phyloP scores from a whole-genome alignment of 1,284 basidiomycete species.

The Ceratobasidium papillatum region DNA sequence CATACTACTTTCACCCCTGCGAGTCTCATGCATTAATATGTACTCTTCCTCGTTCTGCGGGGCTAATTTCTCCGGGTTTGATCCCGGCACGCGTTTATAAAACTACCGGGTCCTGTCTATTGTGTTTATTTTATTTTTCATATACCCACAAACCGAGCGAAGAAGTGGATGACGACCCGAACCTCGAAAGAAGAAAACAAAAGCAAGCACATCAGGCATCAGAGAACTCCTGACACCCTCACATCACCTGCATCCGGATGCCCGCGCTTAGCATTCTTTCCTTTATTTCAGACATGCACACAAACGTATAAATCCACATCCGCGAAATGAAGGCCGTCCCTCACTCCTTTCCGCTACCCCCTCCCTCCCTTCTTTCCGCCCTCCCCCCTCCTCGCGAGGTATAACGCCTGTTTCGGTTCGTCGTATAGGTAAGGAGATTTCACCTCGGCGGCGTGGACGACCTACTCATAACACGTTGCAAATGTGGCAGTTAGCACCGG shows the following conservation, averaged over 20 bases:
- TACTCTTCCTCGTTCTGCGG: neutral
- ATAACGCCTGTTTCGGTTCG: neutral
- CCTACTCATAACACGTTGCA: conserved; percentile 35
- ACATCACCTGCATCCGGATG: conserved; percentile 5
- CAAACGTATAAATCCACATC: conserved; percentile 26
- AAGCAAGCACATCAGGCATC: conserved; percentile 29
- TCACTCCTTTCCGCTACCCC: neutral
- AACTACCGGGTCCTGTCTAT: neutral
- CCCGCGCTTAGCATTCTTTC: conserved; percentile 17
- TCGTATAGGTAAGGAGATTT: conserved; percentile 20
- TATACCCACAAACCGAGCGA: neutral
- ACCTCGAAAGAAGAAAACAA: neutral
- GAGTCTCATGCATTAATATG: neutral
- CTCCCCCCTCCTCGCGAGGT: conserved; percentile 20
- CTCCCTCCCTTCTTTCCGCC: neutral
- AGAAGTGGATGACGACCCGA: conserved; percentile 14
- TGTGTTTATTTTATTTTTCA: neutral
- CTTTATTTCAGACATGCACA: conserved; percentile 30
- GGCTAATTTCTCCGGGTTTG: neutral
- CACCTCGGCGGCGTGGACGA: neutral
- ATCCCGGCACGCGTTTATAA: neutral
- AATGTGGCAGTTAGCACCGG: conserved; percentile 13
- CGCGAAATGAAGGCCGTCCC: conserved; percentile 18
- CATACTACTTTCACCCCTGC: neutral
- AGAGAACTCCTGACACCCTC: conserved; percentile 33